Evolutionary conservation across 1,139 yeast species (phyloP).

Genomic region (Kodamaea sp.): DNA sequence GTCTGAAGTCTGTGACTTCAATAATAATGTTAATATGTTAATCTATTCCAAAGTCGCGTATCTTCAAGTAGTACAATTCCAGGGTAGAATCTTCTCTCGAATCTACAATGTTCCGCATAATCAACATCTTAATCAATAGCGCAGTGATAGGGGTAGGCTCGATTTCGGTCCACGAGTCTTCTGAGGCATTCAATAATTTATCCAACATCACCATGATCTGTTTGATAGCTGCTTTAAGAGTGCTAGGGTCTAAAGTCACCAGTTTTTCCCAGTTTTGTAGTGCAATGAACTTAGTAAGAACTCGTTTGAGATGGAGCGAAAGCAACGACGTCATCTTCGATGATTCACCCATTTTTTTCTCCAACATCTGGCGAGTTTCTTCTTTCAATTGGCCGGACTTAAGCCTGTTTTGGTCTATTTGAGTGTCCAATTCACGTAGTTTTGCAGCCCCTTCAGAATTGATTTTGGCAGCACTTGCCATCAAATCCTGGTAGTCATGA

Average conservation of each 20-base stretch:
- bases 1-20: too few species aligned
- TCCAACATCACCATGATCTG: constrained; percentile 9
- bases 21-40: too few species aligned
- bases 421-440: constrained; percentile 4
- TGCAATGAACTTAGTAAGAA: constrained; percentile 26
- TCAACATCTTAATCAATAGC: constrained; percentile 18
- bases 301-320: constrained; percentile 20
- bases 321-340: constrained; percentile 5
- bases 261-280: constrained; percentile 23
- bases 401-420: constrained; percentile 1
- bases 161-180: constrained; percentile 18
- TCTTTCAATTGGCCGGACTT: constrained; percentile 1
- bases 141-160: constrained; percentile 14
- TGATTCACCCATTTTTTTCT: constrained; percentile 3
- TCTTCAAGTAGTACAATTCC: constrained; percentile 8
- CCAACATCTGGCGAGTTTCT: neutral
- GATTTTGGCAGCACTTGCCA: constrained; percentile 1
- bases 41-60: constrained; percentile 15
- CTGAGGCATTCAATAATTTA: constrained; percentile 5
- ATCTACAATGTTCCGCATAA: constrained; percentile 19
- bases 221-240: constrained; percentile 18
- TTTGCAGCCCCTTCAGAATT: constrained; percentile 6
- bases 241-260: constrained; percentile 19
- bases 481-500: constrained; percentile 11
- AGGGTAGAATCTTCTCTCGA: constrained; percentile 15